These are phyloP conservation scores for Diaporthe helianthi DNA, from an alignment of 2,329 filamentous ascomycete species.

Conservation along the genomic window DNA sequence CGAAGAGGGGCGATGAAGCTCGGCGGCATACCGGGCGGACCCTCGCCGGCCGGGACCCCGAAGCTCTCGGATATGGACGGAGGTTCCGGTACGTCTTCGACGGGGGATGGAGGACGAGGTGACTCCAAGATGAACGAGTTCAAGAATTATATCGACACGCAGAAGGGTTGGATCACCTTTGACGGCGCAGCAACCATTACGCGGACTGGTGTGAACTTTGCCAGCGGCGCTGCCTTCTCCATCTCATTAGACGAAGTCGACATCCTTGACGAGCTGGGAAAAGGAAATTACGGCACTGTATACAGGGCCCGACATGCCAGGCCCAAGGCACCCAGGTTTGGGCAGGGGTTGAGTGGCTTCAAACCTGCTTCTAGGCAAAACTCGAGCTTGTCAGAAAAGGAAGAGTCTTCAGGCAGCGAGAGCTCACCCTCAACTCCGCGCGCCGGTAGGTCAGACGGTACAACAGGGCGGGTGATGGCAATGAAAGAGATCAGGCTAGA, in stretches of 20 bases:
- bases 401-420: constrained; percentile 42
- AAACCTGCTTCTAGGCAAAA: constrained; percentile 50
- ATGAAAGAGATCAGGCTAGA: constrained; percentile 99
- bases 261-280: constrained; percentile 89
- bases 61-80: constrained; percentile 52
- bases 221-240: constrained; percentile 85
- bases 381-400: constrained; percentile 44
- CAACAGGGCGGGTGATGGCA: constrained; percentile 86
- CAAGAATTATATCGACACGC: constrained; percentile 85
- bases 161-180: constrained; percentile 91
- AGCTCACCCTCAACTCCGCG: constrained; percentile 40
- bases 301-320: constrained; percentile 93
- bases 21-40: constrained; percentile 47
- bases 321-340: constrained; percentile 63
- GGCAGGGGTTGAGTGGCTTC: constrained; percentile 61
- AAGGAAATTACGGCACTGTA: constrained; percentile 97
- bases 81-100: constrained; percentile 37
- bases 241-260: constrained; percentile 97
- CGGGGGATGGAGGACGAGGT: constrained; percentile 46
- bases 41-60: constrained; percentile 46
- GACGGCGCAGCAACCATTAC: constrained; percentile 92
- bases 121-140: constrained; percentile 65
- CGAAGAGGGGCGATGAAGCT: constrained; percentile 69
- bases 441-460: constrained; percentile 46
- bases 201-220: constrained; percentile 89